Evolutionary conservation across 208 protist species (phyloP), one percentile per base, ranked within the genome.

Genomic region (Crithidia thermophila): DNA sequence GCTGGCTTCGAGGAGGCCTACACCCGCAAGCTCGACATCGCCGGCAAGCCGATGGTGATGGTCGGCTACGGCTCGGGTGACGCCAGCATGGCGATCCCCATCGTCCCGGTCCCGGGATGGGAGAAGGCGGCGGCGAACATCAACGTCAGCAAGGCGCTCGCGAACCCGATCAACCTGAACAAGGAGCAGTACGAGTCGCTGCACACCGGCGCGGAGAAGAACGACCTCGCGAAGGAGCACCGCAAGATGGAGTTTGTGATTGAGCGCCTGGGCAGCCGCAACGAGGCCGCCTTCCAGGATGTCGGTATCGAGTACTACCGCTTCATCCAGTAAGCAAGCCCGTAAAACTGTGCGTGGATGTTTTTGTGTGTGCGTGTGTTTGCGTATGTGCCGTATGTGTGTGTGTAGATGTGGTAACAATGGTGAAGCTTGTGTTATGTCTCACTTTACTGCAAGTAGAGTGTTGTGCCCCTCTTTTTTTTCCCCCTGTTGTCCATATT

Each of bases 301-400:
- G 80, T 96, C 49, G 91, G 91, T 51, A 89, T 96, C 58, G 91
- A 96, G 67, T 96, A 94, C 80, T 96, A 96, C 64, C 76, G 75
- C 42, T 96, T 82, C 72, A 77, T 95, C 20, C 61, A 82, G 60
- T 91, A 87, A 50, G 43, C 5, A 21, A 36, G 34, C 10, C 6
- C 30, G 61, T 34, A 14, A 20, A 47, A 37, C 40, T 20, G 27
- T 20, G n/a, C 57, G 7, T 50, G 28, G 18, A 50, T 27, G 23
- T 63, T 4, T 63, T 31, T 18, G 55, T 45, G 20, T 20, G 36
- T 18, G 10, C 20, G 27, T 7, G 55, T 33, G 21, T 20, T 5
- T 14, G 10, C 18, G 39, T n/a, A 43, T 36, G 50, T 27, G 6
- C 1, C 18, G 28, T 5, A 36, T 18, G 50, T 37, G 50, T 37